Evolutionary conservation across 179 eudicot genomes (phyloP).

Genomic region (Silene noctiflora): DNA sequence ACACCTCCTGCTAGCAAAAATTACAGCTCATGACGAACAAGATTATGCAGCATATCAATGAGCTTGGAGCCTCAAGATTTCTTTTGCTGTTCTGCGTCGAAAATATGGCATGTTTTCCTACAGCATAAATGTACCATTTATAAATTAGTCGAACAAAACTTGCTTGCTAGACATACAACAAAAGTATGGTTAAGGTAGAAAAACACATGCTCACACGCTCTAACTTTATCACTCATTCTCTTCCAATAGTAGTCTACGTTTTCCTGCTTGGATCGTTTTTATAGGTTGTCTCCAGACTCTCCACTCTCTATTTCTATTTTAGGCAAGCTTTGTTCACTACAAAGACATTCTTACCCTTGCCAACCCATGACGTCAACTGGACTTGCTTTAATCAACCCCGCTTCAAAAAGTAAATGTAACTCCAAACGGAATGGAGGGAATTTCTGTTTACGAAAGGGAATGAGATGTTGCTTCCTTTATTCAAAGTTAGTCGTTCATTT

Average conservation of each 20-base stretch:
- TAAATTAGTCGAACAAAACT: slow-evolving; percentile 4
- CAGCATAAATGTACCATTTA: background rate
- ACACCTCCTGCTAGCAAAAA: background rate
- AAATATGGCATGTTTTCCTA: slow-evolving; percentile 44
- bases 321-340: too few species aligned
- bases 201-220: background rate
- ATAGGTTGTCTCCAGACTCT: too few species aligned
- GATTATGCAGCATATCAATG: slow-evolving; percentile 22
- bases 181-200: background rate
- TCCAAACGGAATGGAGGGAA: background rate
- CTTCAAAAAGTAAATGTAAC: too few species aligned
- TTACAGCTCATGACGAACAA: background rate
- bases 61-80: slow-evolving; percentile 38
- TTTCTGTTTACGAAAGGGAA: too few species aligned
- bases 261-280: background rate
- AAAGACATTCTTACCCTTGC: too few species aligned
- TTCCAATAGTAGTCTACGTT: background rate
- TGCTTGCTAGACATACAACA: background rate
- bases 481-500: too few species aligned
- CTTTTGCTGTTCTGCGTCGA: slow-evolving; percentile 40
- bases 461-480: background rate
- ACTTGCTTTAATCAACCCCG: too few species aligned
- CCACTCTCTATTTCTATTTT: too few species aligned
- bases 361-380: too few species aligned
- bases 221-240: too few species aligned